Evolutionary conservation across 1,139 yeast species (phyloP).

Genomic region (Magnusiomyces tetraspermus): DNA sequence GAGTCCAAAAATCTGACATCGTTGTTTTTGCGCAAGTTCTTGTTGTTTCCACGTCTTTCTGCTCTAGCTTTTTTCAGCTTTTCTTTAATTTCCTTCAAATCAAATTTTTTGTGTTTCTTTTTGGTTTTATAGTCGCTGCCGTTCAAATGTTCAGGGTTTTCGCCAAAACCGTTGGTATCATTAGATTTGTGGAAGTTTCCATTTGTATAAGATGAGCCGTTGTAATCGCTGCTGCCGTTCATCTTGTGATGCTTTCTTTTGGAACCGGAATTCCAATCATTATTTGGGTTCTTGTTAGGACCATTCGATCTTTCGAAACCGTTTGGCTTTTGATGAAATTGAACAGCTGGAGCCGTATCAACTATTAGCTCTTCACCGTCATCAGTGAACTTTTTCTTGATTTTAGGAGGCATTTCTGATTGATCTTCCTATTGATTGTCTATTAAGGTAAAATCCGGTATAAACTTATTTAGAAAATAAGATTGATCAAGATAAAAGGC

Average conservation of each 20-base stretch:
- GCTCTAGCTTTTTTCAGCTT: conserved; percentile 12
- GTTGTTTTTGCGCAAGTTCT: conserved; percentile 7
- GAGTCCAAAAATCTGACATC: conserved; percentile 23
- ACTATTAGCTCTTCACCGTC: conserved; percentile 11
- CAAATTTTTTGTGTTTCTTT: background rate
- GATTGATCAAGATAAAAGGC: too few species aligned
- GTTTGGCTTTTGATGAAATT: too few species aligned
- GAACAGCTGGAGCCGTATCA: background rate
- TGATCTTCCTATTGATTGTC: too few species aligned
- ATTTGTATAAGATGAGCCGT: too few species aligned
- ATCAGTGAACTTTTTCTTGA: conserved; percentile 23
- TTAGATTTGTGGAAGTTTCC: too few species aligned
- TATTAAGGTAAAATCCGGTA: too few species aligned
- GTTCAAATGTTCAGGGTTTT: too few species aligned
- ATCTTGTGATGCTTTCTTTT: background rate
- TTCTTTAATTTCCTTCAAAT: conserved; percentile 1
- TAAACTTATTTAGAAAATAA: background rate
- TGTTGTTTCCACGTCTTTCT: conserved; percentile 4
- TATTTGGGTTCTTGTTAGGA: background rate
- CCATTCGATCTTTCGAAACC: background rate
- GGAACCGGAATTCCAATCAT: background rate
- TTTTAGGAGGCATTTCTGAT: conserved; percentile 22
- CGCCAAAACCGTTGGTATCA: too few species aligned
- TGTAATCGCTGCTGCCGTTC: background rate
- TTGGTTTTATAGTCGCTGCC: too few species aligned